Percentiles rank a stretch among this genome's conserved stretches.
Evolutionary conservation across 2,329 filamentous ascomycete genomes (phyloP).

Genomic region (Pyrenophora graminea): DNA sequence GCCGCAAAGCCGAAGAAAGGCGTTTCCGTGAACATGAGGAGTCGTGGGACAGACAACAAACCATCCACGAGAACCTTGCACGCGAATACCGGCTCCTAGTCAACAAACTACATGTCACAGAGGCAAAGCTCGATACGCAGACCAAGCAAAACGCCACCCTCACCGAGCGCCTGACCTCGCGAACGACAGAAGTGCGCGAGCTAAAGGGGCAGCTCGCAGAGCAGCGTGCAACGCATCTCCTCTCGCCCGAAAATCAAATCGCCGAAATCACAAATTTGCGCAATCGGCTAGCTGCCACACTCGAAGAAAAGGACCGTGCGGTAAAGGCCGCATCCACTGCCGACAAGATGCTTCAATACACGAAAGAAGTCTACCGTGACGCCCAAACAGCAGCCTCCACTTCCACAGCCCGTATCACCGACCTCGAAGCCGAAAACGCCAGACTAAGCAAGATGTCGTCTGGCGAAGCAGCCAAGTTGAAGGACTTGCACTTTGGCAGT

Average conservation of each 20-base stretch:
- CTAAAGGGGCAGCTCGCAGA: slow-evolving; percentile 23
- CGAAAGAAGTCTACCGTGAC: slow-evolving; percentile 59
- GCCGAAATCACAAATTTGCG: slow-evolving; percentile 30
- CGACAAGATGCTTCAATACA: slow-evolving; percentile 59
- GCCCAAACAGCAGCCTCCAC: slow-evolving; percentile 20
- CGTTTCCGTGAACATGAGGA: slow-evolving; percentile 21
- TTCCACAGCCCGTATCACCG: slow-evolving; percentile 10
- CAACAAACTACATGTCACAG: slow-evolving; percentile 20
- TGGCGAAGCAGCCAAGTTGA: slow-evolving; percentile 23
- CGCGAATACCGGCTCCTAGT: slow-evolving; percentile 24
- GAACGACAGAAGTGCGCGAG: slow-evolving; percentile 17
- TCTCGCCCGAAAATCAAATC: slow-evolving; percentile 29
- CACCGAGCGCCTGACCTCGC: slow-evolving; percentile 23
- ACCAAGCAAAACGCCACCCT: slow-evolving; percentile 20
- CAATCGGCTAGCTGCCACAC: slow-evolving; percentile 26
- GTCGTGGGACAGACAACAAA: slow-evolving; percentile 34
- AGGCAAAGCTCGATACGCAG: slow-evolving; percentile 21
- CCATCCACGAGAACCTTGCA: slow-evolving; percentile 29
- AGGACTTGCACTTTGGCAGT: slow-evolving; percentile 21
- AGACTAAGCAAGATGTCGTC: slow-evolving; percentile 25
- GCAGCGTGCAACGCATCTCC: slow-evolving; percentile 21
- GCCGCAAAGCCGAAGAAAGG: slow-evolving; percentile 16
- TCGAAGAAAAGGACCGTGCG: slow-evolving; percentile 26
- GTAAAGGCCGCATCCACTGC: slow-evolving; percentile 39
- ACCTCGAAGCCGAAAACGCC: slow-evolving; percentile 19